phyloP scores from a whole-genome alignment of 306 rosid genomes.

The Abrus precatorius region DNA sequence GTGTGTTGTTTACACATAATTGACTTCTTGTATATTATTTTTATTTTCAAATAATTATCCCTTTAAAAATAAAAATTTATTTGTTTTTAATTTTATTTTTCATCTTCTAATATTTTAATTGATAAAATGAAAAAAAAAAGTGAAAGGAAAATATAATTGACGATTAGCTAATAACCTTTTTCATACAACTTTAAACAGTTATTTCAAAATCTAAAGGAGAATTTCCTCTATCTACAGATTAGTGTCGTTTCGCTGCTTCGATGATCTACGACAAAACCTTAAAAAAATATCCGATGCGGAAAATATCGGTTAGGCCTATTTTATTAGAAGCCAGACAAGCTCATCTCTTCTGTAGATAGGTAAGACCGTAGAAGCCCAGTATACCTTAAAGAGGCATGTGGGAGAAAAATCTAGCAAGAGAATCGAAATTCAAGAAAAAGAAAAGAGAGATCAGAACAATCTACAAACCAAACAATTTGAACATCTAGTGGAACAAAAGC shows the following conservation, averaged over 20 bases:
- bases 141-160: not conserved
- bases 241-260: not conserved
- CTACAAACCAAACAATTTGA: slow-evolving; percentile 31
- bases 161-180: not conserved
- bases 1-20: not conserved
- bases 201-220: not conserved
- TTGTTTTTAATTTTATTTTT: not conserved
- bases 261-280: not conserved
- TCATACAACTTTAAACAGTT: not conserved
- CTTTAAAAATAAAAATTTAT: not conserved
- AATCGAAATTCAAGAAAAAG: not conserved
- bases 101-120: not conserved
- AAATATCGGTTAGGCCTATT: too few relatives aligned
- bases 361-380: not conserved
- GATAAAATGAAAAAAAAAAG: not conserved
- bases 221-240: not conserved
- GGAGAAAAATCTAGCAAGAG: slow-evolving; percentile 13
- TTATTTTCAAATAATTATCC: not conserved
- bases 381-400: slow-evolving; percentile 14
- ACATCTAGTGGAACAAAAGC: slow-evolving; percentile 22
- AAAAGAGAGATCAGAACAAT: not conserved
- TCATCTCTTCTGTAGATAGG: not conserved
- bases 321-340: slow-evolving; percentile 8
- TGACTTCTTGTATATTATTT: not conserved
- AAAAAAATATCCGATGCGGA: too few relatives aligned